phyloP scores from a whole-genome alignment of 2,329 filamentous ascomycete species.

The Clarireedia homoeocarpa region DNA sequence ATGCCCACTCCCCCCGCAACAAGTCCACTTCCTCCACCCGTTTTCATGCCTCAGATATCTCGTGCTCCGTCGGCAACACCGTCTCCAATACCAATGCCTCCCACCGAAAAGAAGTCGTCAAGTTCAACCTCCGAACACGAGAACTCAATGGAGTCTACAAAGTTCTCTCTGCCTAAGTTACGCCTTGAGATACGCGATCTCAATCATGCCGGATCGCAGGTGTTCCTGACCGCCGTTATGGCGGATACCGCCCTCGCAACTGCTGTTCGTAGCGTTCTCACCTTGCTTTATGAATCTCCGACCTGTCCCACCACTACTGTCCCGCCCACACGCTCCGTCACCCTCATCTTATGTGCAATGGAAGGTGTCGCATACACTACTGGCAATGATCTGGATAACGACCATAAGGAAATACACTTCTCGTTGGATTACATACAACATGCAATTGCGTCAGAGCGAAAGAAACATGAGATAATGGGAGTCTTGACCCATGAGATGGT shows the following conservation, averaged over 20 bases:
- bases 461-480: conserved; percentile 62
- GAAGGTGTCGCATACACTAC: conserved; percentile 84
- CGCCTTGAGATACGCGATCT: conserved; percentile 53
- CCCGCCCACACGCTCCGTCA: conserved; percentile 74
- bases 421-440: conserved; percentile 64
- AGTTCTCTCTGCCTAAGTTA: conserved; percentile 45
- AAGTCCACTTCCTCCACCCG: conserved; percentile 14
- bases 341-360: conserved; percentile 72
- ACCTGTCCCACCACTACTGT: conserved; percentile 31
- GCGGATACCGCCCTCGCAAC: conserved; percentile 52
- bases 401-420: conserved; percentile 92
- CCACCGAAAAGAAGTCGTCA: conserved; percentile 2
- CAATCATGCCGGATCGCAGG: conserved; percentile 48
- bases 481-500: conserved; percentile 90
- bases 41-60: conserved; percentile 23
- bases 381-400: conserved; percentile 66
- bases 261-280: conserved; percentile 61
- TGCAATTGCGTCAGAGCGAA: conserved; percentile 34
- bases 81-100: conserved; percentile 12
- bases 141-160: background rate
- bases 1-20: conserved; percentile 16
- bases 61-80: conserved; percentile 4
- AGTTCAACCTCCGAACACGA: background rate
- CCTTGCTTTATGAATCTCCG: conserved; percentile 58
- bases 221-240: conserved; percentile 62